Conservation (phyloP, 225 moss, liverwort and hornwort genomes). For the Pseudisothecium myosuroides region DNA sequence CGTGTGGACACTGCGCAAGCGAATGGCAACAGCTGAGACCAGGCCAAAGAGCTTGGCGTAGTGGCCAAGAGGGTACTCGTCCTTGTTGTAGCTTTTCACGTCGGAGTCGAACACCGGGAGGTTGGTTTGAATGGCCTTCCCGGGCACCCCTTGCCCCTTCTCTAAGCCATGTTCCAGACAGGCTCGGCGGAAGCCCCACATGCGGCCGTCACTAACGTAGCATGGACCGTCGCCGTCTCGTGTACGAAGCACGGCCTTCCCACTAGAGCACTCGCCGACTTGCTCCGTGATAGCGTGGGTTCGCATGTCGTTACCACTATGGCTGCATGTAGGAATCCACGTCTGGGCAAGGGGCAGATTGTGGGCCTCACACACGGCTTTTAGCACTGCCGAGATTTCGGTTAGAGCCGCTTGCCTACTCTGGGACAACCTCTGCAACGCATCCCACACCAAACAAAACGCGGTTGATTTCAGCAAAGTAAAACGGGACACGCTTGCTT, state of each 20-base stretch:
- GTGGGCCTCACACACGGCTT: constrained; percentile 88
- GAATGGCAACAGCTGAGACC: constrained; percentile 85
- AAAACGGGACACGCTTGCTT: not conserved
- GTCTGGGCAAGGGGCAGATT: constrained; percentile 90
- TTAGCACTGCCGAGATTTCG: constrained; percentile 79
- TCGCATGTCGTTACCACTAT: not conserved
- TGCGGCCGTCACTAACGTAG: constrained; percentile 68
- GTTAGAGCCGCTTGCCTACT: constrained; percentile 66
- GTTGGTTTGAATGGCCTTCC: constrained; percentile 83
- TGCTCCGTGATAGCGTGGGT: constrained; percentile 3
- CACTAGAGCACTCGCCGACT: constrained; percentile 1
- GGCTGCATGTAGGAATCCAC: constrained; percentile 66
- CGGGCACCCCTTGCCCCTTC: constrained; percentile 83
- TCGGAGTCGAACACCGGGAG: constrained; percentile 88
- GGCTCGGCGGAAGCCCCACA: constrained; percentile 86
- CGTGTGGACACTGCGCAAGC: constrained; percentile 86
- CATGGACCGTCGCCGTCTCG: constrained; percentile 58
- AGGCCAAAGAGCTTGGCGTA: constrained; percentile 82
- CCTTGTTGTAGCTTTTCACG: constrained; percentile 62
- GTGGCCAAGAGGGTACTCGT: constrained; percentile 91
- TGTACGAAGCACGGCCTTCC: constrained; percentile 60
- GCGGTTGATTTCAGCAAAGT: not conserved
- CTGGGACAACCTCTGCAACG: constrained; percentile 54
- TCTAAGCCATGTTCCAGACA: constrained; percentile 79
- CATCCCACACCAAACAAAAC: not conserved